Base-by-base conservation (phyloP, 306 rosid genomes). In the Myrica gale region DNA sequence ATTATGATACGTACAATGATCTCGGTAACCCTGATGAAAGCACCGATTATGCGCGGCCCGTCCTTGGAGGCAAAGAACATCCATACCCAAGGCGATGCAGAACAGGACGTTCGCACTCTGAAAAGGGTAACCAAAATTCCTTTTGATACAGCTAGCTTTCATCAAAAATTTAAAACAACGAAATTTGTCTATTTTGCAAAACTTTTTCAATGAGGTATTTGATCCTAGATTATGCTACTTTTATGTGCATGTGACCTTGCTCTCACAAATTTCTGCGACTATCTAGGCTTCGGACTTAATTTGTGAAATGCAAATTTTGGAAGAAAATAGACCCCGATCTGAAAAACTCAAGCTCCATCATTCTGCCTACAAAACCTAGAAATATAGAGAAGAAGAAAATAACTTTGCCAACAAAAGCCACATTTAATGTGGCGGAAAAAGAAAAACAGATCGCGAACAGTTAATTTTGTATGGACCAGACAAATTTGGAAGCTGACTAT, bases 31-130 rank as follows among this genome's bases (percentile, higher is more conserved):
- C 87, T 5, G 87, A 84, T 21, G 61, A 32, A 12, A n/a, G 17
- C 10, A 74, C 37, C 1, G 77, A 68, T 0, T 51, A 69, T 41
- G 51, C 39, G 12, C 70, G 87, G 12, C 87, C 87, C 3, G 84
- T 67, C 26, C 75, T 84, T 41, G 87, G 87, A 0, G 76, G 87
- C 39, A 67, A 74, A 74, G 61, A 77, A 0, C 80, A 20, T 55
- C 85, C 87, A 2, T 84, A 77, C 13, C 85, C 87, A 3, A 61
- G 87, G 13, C 82, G 87, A 0, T 74, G 87, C 63, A 69, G 87
- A 73, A 84, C 87, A 7, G 87, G 87, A 20, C 74, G 87, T 5
- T 82, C 82, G 56, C 80, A 74, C 26, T 69, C 63, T 32, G 43
- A 81, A 56, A 52, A 53, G 57, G 84, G 87, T 80, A 43, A 19